These are phyloP conservation scores for Penicillium canescens DNA, from an alignment of 495 filamentous ascomycete species.

Conservation along the genomic window DNA sequence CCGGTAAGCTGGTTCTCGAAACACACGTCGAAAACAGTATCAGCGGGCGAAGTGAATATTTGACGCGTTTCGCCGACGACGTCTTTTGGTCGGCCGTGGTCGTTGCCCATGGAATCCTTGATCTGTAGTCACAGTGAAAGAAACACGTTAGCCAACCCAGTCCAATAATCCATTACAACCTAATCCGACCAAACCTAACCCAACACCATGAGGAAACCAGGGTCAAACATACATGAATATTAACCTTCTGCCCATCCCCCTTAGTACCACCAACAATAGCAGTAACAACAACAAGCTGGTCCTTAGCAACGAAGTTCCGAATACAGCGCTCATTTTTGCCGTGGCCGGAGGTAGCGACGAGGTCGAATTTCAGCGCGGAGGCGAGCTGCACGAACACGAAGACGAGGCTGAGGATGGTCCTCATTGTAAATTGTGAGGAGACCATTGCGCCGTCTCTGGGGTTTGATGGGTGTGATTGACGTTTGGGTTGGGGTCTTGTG, in stretches of 20 bases:
- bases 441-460: slow-evolving; percentile 29
- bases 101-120: slow-evolving; percentile 90
- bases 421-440: slow-evolving; percentile 34
- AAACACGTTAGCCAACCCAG: slow-evolving; percentile 7
- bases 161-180: no score
- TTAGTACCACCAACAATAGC: slow-evolving; percentile 79
- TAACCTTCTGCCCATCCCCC: slow-evolving; percentile 90
- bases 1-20: slow-evolving; percentile 79
- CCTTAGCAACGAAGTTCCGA: slow-evolving; percentile 90
- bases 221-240: slow-evolving; percentile 80
- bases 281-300: slow-evolving; percentile 98
- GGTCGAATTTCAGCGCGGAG: slow-evolving; percentile 89
- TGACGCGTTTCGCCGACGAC: slow-evolving; percentile 88
- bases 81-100: slow-evolving; percentile 89
- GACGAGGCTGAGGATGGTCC: slow-evolving; percentile 36
- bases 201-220: not conserved
- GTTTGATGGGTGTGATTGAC: slow-evolving; percentile 23
- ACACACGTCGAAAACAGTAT: slow-evolving; percentile 96
- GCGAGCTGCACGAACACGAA: slow-evolving; percentile 57
- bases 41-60: slow-evolving; percentile 93
- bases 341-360: slow-evolving; percentile 65
- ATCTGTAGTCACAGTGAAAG: slow-evolving; percentile 59
- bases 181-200: not conserved
- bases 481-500: slow-evolving; percentile 1
- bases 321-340: slow-evolving; percentile 81